A percentile compares a stretch with the other conserved stretches of the same genome.
phyloP scores from a whole-genome alignment of 257 asterid genomes.

The Salvia rosmarinus region DNA sequence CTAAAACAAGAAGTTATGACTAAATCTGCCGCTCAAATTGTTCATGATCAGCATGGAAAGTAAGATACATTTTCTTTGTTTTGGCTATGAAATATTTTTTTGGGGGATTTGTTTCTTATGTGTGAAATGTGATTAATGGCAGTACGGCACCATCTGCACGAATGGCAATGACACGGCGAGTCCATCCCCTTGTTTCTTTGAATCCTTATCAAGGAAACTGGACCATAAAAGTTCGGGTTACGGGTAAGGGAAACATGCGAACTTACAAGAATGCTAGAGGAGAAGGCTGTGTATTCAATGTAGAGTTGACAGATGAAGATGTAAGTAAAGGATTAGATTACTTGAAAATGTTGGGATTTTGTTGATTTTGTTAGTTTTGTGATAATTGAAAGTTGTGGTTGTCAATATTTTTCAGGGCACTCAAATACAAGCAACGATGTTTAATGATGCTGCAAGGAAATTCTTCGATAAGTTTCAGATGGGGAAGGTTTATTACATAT shows the following conservation, averaged over 20 bases:
- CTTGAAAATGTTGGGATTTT: neutral
- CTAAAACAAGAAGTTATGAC: constrained; percentile 70
- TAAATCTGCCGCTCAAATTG: constrained; percentile 88
- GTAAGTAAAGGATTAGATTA: constrained; percentile 46
- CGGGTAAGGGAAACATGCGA: constrained; percentile 80
- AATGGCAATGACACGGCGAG: constrained; percentile 83
- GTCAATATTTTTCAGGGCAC: constrained; percentile 66
- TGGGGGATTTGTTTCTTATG: neutral
- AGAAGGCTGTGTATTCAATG: constrained; percentile 96
- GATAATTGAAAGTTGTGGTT: constrained; percentile 7
- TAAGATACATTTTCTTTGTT: constrained; percentile 35
- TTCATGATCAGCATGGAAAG: constrained; percentile 80
- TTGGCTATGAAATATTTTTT: neutral
- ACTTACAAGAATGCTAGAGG: constrained; percentile 80
- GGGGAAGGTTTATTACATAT: constrained; percentile 94
- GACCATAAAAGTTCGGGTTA: constrained; percentile 87
- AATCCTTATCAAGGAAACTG: constrained; percentile 94
- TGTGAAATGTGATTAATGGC: constrained; percentile 30
- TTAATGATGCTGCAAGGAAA: constrained; percentile 88
- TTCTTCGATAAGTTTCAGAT: constrained; percentile 80
- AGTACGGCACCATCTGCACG: constrained; percentile 82
- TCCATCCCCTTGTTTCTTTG: constrained; percentile 86
- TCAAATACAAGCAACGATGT: constrained; percentile 98
- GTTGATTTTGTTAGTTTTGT: neutral
- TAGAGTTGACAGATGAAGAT: constrained; percentile 94